Conservation (phyloP, 495 filamentous ascomycete genomes). For the Penicillium malachiteum region DNA sequence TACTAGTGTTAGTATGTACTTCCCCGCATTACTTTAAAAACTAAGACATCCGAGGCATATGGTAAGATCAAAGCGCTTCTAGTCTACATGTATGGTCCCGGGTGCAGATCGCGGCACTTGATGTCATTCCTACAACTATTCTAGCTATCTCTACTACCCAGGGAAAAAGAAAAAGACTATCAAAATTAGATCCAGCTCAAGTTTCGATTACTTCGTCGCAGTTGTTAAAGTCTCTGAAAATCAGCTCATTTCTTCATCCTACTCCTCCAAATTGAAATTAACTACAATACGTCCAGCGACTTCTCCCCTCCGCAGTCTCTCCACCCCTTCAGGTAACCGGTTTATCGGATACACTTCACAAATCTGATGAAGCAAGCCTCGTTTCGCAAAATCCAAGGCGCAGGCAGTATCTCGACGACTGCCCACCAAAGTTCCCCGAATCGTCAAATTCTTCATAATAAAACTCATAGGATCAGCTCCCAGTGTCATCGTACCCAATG, state of each 20-base stretch:
- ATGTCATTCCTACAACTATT: no score
- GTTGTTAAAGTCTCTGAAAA: background rate
- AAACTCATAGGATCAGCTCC: conserved; percentile 44
- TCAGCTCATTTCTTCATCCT: background rate
- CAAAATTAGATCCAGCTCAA: no score
- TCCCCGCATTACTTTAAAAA: background rate
- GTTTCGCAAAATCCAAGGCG: conserved; percentile 46
- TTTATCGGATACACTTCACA: conserved; percentile 42
- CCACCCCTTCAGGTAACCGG: conserved; percentile 38
- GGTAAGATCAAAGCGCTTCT: background rate
- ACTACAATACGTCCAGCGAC: conserved; percentile 51
- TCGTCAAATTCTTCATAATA: conserved; percentile 42
- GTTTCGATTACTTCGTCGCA: no score
- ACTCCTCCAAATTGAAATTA: conserved; percentile 44
- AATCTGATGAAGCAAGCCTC: conserved; percentile 43
- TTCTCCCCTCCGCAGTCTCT: conserved; percentile 38
- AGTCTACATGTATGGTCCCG: no score
- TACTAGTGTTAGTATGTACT: background rate
- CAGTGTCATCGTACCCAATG: conserved; percentile 29
- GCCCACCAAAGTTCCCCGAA: conserved; percentile 49
- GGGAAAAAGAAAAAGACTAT: no score
- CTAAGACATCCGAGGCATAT: background rate
- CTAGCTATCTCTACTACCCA: no score
- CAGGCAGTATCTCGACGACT: conserved; percentile 45
- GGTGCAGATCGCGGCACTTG: no score